Conservation (phyloP, 2,329 filamentous ascomycete species). For the Fusarium algeriense region DNA sequence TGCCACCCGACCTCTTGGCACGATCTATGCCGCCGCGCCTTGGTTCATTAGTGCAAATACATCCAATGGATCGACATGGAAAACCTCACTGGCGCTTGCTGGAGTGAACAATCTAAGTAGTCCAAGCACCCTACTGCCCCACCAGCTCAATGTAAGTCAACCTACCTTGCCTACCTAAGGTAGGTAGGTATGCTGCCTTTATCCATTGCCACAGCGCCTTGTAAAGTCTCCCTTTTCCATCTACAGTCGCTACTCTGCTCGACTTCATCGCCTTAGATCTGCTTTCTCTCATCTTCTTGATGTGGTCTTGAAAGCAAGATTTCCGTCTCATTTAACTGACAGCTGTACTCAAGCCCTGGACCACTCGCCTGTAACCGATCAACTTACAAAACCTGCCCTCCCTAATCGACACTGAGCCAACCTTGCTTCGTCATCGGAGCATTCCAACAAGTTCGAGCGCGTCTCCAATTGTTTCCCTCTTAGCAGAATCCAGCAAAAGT, state of each 20-base stretch:
- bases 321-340: background rate
- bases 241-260: conserved; percentile 4
- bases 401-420: background rate
- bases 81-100: conserved; percentile 1
- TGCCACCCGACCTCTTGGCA: conserved; percentile 35
- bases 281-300: background rate
- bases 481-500: background rate
- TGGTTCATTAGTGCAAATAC: background rate
- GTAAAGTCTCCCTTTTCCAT: conserved; percentile 34
- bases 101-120: background rate
- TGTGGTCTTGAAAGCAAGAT: background rate
- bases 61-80: background rate
- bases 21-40: conserved; percentile 15
- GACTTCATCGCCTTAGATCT: background rate
- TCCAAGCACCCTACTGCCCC: conserved; percentile 10
- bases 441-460: background rate
- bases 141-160: conserved; percentile 17
- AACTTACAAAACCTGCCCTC: conserved; percentile 2
- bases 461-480: background rate
- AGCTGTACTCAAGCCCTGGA: background rate
- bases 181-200: background rate
- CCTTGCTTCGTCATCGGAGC: conserved; percentile 18
- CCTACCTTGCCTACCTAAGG: background rate
- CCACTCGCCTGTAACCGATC: conserved; percentile 8
- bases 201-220: conserved; percentile 9